phyloP scores from a whole-genome alignment of 2,329 filamentous ascomycete species.

The Stagonosporopsis chrysanthemi region DNA sequence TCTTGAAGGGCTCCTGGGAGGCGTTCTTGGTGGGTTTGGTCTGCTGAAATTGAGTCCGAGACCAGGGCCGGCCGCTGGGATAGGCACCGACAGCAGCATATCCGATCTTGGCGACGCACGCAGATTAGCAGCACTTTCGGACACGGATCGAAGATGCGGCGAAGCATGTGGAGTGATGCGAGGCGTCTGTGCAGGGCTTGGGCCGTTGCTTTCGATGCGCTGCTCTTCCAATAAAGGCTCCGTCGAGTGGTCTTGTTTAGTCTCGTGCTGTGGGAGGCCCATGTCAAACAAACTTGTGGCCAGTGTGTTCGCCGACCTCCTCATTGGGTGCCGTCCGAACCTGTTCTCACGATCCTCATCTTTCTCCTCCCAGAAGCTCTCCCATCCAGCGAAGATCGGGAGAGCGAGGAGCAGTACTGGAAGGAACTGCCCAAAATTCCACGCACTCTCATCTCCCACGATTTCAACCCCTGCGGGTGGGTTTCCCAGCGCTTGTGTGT shows the following conservation, averaged over 20 bases:
- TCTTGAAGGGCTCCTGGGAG: conserved; percentile 11
- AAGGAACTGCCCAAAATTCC: conserved; percentile 44
- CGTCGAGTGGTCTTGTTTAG: conserved; percentile 9
- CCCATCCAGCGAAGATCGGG: conserved; percentile 44
- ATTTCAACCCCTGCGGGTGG: conserved; percentile 27
- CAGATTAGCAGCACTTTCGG: background rate
- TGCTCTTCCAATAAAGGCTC: conserved; percentile 27
- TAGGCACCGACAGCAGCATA: conserved; percentile 14
- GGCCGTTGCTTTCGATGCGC: conserved; percentile 21
- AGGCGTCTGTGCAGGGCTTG: conserved; percentile 5
- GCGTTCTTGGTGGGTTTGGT: conserved; percentile 12
- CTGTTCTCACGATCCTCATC: conserved; percentile 33
- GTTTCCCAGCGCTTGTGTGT: conserved; percentile 39
- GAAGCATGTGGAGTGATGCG: conserved; percentile 3
- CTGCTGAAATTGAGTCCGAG: conserved; percentile 12
- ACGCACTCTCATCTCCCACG: conserved; percentile 33
- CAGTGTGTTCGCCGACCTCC: conserved; percentile 18
- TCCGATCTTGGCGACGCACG: background rate
- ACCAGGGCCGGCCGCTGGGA: conserved; percentile 12
- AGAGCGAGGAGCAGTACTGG: conserved; percentile 40
- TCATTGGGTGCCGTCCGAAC: conserved; percentile 19
- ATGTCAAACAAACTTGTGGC: conserved; percentile 11
- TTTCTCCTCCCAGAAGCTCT: conserved; percentile 40
- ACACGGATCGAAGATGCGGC: conserved; percentile 2
- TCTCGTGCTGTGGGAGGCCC: background rate